Base-by-base conservation (phyloP, 1,284 basidiomycete species). In the Meripilus lineatus region DNA sequence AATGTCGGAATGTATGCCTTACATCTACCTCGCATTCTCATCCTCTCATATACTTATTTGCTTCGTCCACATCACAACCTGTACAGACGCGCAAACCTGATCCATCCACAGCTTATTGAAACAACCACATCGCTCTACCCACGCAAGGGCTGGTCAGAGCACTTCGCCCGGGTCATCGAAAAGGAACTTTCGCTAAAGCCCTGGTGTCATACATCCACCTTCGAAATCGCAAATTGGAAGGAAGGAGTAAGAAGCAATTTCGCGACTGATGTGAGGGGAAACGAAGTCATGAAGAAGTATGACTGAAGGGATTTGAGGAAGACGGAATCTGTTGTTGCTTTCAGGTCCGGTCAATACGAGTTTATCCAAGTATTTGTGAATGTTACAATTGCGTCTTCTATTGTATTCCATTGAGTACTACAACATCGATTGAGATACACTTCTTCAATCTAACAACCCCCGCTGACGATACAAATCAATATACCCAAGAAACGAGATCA, bases 191-290 rank as follows among this genome's bases (percentile, higher is more conserved):
- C 55, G 18, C 58, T 71, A 33, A 77, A 77, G 54, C 74, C 72
- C 26, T 77, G 74, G 74, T 74, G 71, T 56, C 74, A 77, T 56
- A 67, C 68, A 8, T 61, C 70, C 21, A 68, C 71, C 18, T 76
- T 76, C 50, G 75, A 76, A 52, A 51, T 64, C 7, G 68, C 74
- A 7, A 61, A 61, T 50, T 75, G 74, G 74, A 65, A 58, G 54
- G 56, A 60, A 38, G 73, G 72, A 7, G 62, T 67, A 23, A 54
- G 50, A 44, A 76, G 74, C 50, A 70, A 72, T 45, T 77, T 76
- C 50, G 72, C 72, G 34, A 67, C 64, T 32, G 72, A 74, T 45
- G 72, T 77, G 38, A 58, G 69, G 40, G 65, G 63, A 17, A 76
- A 75, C 54, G 58, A 59, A 0, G 60, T 65, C 21, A 74, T 74